Conservation (phyloP, 164 flowering plant species). For the Dillenia suffruticosa region DNA sequence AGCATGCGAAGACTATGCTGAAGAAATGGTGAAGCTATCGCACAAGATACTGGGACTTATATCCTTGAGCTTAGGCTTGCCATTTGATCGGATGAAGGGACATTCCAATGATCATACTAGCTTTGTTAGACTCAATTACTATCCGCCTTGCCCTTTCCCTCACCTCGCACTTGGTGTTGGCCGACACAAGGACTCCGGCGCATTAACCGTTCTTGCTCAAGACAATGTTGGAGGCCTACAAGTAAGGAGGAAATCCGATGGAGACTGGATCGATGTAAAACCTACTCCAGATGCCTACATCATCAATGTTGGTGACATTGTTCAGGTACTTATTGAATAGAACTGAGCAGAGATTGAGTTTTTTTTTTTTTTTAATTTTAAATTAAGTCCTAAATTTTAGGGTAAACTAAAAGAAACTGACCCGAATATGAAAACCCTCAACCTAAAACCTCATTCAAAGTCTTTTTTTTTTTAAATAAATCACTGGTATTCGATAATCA, state of each 20-base stretch:
- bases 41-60: slow-evolving; percentile 27
- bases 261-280: slow-evolving; percentile 42
- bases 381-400: no score
- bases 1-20: slow-evolving; percentile 22
- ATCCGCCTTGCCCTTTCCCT: slow-evolving; percentile 55
- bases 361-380: no score
- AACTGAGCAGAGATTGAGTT: no score
- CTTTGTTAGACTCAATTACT: slow-evolving; percentile 44
- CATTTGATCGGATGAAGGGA: slow-evolving; percentile 20
- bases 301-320: slow-evolving; percentile 50
- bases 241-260: slow-evolving; percentile 42
- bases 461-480: no score
- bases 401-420: no score
- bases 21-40: slow-evolving; percentile 24
- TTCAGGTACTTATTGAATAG: slow-evolving; percentile 34
- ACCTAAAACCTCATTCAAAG: no score
- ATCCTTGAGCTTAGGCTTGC: slow-evolving; percentile 31
- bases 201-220: slow-evolving; percentile 39
- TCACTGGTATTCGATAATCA: no score
- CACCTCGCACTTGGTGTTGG: slow-evolving; percentile 41
- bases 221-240: slow-evolving; percentile 52
- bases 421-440: no score
- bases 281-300: slow-evolving; percentile 47
- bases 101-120: slow-evolving; percentile 41
- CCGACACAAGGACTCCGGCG: slow-evolving; percentile 46